phyloP scores from a whole-genome alignment of 495 filamentous ascomycete genomes.

The Filosporella fistucella region DNA sequence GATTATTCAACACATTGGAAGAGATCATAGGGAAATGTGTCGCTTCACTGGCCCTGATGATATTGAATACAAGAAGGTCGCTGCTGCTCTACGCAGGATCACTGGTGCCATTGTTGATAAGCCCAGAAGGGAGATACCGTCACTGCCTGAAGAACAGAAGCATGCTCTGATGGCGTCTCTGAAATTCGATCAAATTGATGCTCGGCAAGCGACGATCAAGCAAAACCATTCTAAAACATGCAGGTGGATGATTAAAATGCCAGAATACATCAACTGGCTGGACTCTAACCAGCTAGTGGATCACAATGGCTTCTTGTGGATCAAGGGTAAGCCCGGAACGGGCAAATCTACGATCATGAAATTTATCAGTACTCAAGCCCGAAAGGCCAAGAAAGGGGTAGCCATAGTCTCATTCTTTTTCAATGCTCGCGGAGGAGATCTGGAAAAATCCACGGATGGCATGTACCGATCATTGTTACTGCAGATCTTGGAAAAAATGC shows the following conservation, averaged over 20 bases:
- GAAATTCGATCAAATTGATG: slow-evolving; percentile 30
- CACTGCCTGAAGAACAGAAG: slow-evolving; percentile 10
- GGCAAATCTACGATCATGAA: slow-evolving; percentile 43
- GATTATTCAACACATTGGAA: slow-evolving; percentile 16
- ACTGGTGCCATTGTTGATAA: not conserved
- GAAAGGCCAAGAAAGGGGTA: slow-evolving; percentile 12
- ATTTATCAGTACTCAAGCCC: slow-evolving; percentile 22
- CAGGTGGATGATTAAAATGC: slow-evolving; percentile 28
- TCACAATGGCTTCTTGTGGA: slow-evolving; percentile 37
- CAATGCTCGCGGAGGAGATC: slow-evolving; percentile 28
- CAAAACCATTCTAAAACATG: slow-evolving; percentile 29
- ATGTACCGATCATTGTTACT: slow-evolving; percentile 30
- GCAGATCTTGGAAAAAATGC: slow-evolving; percentile 27
- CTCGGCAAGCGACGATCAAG: slow-evolving; percentile 23
- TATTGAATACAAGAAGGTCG: slow-evolving; percentile 27
- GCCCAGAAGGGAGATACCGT: not conserved
- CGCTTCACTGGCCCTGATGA: slow-evolving; percentile 31
- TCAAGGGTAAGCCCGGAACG: slow-evolving; percentile 36
- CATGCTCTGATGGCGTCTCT: slow-evolving; percentile 20
- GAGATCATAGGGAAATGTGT: slow-evolving; percentile 38
- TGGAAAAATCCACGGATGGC: slow-evolving; percentile 29
- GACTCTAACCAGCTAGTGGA: slow-evolving; percentile 19
- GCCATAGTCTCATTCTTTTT: slow-evolving; percentile 34
- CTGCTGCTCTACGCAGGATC: slow-evolving; percentile 19
- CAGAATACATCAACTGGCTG: slow-evolving; percentile 30